Base-by-base conservation (phyloP, 371 early-diverging fungal genomes). In the Quaeritorhiza haematococci region DNA sequence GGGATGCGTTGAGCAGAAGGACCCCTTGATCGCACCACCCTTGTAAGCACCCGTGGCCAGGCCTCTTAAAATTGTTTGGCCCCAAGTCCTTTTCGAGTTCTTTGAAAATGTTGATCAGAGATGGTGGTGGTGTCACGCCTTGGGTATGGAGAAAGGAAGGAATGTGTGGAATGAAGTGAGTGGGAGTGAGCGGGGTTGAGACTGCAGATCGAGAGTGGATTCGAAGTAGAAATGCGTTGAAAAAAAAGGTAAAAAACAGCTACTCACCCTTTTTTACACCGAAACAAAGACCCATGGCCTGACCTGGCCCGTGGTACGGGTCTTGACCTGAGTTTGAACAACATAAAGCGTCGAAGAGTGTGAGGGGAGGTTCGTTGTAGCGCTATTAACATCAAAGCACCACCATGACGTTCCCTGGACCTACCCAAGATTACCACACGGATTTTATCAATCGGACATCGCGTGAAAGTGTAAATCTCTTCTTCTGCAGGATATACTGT, bases 241-340 rank as follows among this genome's bases (percentile, higher is more conserved):
- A 74, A 17, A 65, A 54, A 17, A 78, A 58, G 33, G n/a, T n/a
- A 47, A 47, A 47, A 24, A 47, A 47, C 15, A 21, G n/a, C n/a
- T n/a, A n/a, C n/a, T n/a, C n/a, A 15, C 10, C 47, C 27, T 47
- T 27, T 13, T 47, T 10, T 44, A 57, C 59, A 21, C 13, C 13
- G 17, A 50, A 53, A 13, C 35, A 5, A 27, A 43, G 19, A 46
- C 93, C 99, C 66, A 90, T 95, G 3, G 99, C 99, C 68, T 98
- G 98, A 41, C 82, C 80, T 8, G 69, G 73, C 17, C 87, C 86
- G 66, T 98, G 98, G 73, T 99, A 99, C 23, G 99, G 99, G 76
- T 99, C 99, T 84, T 64, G 64, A 23, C 61, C 66, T 27, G 1
- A n/a, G n/a, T n/a, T 10, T 47, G 10, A 26, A 47, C 10, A 47